Evolutionary conservation across 2,329 filamentous ascomycete species (phyloP).

Genomic region (Xylaria hypoxylon): DNA sequence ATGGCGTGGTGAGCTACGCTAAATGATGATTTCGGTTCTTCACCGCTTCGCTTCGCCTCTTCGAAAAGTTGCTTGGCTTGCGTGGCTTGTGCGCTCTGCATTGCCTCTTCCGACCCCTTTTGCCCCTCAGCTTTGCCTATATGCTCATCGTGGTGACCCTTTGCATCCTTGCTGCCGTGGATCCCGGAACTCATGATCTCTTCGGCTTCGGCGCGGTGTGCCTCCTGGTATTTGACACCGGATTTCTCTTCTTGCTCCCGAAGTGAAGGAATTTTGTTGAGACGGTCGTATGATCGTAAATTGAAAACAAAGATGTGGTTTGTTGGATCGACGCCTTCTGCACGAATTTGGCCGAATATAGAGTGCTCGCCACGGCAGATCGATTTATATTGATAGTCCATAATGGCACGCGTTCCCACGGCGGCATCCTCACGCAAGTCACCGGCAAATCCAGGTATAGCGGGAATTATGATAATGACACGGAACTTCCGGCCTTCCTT

Average conservation of each 20-base stretch:
- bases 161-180: slow-evolving; percentile 65
- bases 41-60: slow-evolving; percentile 55
- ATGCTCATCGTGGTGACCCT: slow-evolving; percentile 61
- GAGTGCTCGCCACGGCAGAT: slow-evolving; percentile 92
- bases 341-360: slow-evolving; percentile 82
- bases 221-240: slow-evolving; percentile 84
- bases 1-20: slow-evolving; percentile 85
- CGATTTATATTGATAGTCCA: slow-evolving; percentile 99
- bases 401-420: slow-evolving; percentile 89
- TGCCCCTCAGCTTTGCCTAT: slow-evolving; percentile 58
- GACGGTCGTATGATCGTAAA: slow-evolving; percentile 88
- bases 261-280: slow-evolving; percentile 83
- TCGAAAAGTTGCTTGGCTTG: slow-evolving; percentile 67
- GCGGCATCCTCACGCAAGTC: slow-evolving; percentile 87
- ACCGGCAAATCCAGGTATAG: slow-evolving; percentile 93
- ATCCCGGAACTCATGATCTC: slow-evolving; percentile 84
- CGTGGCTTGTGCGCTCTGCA: slow-evolving; percentile 58
- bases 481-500: slow-evolving; percentile 89
- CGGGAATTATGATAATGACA: slow-evolving; percentile 89
- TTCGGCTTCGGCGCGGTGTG: slow-evolving; percentile 88
- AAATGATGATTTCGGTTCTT: slow-evolving; percentile 55
- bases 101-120: slow-evolving; percentile 51
- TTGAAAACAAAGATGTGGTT: slow-evolving; percentile 95
- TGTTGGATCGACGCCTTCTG: slow-evolving; percentile 79
- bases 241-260: slow-evolving; percentile 82